A percentile compares a stretch with the other conserved stretches of the same genome.
Conservation (phyloP, 2,329 filamentous ascomycete genomes). For the Phaeosphaeriaceae sp. region DNA sequence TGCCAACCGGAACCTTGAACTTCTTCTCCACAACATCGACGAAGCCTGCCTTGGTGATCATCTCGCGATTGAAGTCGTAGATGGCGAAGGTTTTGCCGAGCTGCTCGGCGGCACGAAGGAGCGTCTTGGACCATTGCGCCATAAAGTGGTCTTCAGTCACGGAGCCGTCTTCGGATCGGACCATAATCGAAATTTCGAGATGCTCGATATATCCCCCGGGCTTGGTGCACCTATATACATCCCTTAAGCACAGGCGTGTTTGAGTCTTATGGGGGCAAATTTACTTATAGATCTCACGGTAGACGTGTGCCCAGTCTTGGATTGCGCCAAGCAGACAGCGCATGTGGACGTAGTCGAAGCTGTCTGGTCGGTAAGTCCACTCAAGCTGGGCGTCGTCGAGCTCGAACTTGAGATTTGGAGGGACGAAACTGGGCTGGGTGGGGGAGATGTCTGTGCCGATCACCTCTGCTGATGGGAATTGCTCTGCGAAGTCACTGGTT, state of each 20-base stretch:
- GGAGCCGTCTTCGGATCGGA: conserved; percentile 37
- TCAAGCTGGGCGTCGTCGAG: conserved; percentile 41
- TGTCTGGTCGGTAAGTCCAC: conserved; percentile 34
- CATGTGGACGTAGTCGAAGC: conserved; percentile 32
- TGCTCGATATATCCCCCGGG: conserved; percentile 42
- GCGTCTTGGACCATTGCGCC: conserved; percentile 33
- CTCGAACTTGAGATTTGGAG: conserved; percentile 41
- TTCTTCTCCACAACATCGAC: conserved; percentile 57
- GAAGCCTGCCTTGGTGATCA: conserved; percentile 61
- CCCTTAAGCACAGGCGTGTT: no score
- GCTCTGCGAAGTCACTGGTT: conserved; percentile 47
- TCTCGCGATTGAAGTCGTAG: conserved; percentile 47
- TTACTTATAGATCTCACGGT: conserved; percentile 24
- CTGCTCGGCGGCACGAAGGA: conserved; percentile 34
- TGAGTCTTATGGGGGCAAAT: conserved; percentile 9
- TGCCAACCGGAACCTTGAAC: conserved; percentile 41
- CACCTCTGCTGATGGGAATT: conserved; percentile 43
- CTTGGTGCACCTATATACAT: conserved; percentile 22
- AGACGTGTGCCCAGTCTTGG: conserved; percentile 30
- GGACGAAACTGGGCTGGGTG: conserved; percentile 47
- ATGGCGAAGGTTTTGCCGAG: conserved; percentile 47
- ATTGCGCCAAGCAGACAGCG: conserved; percentile 27
- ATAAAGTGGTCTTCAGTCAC: conserved; percentile 25
- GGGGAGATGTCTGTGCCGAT: conserved; percentile 48
- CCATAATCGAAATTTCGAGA: conserved; percentile 30